A percentile compares a stretch with the other conserved stretches of the same genome.
Conservation (phyloP, 2,329 filamentous ascomycete genomes). For the Teratosphaeriaceae sp. region DNA sequence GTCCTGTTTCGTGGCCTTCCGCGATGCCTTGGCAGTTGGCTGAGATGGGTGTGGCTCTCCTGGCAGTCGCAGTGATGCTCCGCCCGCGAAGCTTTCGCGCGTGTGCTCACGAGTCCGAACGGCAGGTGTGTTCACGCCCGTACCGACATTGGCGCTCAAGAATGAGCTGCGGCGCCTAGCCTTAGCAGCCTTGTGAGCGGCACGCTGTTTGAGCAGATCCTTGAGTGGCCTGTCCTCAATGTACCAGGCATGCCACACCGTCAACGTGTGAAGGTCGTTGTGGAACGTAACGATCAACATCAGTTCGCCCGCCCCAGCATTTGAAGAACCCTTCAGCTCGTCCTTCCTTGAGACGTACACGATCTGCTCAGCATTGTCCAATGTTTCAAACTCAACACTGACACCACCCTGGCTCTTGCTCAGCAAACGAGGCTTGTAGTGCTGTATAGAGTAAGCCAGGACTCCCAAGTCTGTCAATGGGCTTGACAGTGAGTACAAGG, state of each 20-base stretch:
- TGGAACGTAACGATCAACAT: conserved; percentile 78
- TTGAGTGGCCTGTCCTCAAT: conserved; percentile 57
- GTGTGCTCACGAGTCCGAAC: conserved; percentile 52
- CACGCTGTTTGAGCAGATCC: conserved; percentile 34
- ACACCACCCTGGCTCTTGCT: conserved; percentile 14
- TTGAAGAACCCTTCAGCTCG: conserved; percentile 36
- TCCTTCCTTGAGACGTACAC: conserved; percentile 68
- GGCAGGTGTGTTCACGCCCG: conserved; percentile 70
- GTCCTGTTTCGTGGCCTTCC: conserved; percentile 24
- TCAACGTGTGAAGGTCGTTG: conserved; percentile 67
- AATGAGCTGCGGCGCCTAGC: conserved; percentile 60
- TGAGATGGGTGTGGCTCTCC: conserved; percentile 16
- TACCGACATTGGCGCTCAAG: conserved; percentile 50
- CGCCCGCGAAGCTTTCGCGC: conserved; percentile 68
- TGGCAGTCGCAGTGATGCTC: conserved; percentile 29
- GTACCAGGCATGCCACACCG: conserved; percentile 78
- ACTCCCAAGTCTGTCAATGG: conserved; percentile 80
- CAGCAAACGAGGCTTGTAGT: conserved; percentile 19
- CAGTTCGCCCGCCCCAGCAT: conserved; percentile 37
- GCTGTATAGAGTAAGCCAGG: conserved; percentile 40
- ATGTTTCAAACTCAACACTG: conserved; percentile 50
- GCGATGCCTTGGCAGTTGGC: conserved; percentile 13
- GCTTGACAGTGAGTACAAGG: conserved; percentile 77
- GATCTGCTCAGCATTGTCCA: conserved; percentile 74
- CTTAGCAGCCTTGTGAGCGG: conserved; percentile 34